A percentile compares a stretch with the other conserved stretches of the same genome.
Conservation (phyloP, 805 yeast species). For the Metschnikowia dekortorum region DNA sequence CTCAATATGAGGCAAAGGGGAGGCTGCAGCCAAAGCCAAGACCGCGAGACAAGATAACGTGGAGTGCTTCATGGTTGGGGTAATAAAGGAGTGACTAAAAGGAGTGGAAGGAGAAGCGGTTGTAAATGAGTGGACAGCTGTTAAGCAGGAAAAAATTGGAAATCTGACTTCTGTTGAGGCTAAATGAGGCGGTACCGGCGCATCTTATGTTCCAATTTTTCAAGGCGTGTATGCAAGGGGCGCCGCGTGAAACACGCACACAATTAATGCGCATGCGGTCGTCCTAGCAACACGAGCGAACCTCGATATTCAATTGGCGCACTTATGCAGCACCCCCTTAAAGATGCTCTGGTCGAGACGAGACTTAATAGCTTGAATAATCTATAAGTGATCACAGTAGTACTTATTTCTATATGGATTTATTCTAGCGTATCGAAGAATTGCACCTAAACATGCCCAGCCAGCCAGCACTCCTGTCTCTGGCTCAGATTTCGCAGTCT, state of each 20-base stretch:
- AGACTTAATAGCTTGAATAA: not conserved
- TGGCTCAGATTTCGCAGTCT: not conserved
- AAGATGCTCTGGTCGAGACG: not conserved
- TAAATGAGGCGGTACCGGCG: not conserved
- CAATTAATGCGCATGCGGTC: not conserved
- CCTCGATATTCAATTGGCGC: not conserved
- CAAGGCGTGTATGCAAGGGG: not conserved
- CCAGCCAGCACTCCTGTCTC: not conserved
- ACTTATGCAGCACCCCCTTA: not conserved
- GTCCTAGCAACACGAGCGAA: conserved; percentile 1
- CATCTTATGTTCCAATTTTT: not conserved
- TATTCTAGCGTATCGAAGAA: not conserved
- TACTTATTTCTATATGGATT: not conserved
- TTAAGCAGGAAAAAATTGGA: not conserved
- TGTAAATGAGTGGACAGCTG: not conserved
- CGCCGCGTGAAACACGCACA: conserved; percentile 4
- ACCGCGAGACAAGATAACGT: conserved; percentile 4
- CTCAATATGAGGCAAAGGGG: conserved; percentile 6
- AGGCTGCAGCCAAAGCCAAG: conserved; percentile 9
- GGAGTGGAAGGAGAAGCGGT: conserved; percentile 4
- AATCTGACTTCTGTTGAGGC: not conserved
- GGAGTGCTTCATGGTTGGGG: conserved; percentile 9
- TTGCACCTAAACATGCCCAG: no score
- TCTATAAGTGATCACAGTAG: not conserved
- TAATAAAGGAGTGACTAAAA: not conserved